phyloP scores from a whole-genome alignment of 345 rosid species.

The Gossypium bickii region DNA sequence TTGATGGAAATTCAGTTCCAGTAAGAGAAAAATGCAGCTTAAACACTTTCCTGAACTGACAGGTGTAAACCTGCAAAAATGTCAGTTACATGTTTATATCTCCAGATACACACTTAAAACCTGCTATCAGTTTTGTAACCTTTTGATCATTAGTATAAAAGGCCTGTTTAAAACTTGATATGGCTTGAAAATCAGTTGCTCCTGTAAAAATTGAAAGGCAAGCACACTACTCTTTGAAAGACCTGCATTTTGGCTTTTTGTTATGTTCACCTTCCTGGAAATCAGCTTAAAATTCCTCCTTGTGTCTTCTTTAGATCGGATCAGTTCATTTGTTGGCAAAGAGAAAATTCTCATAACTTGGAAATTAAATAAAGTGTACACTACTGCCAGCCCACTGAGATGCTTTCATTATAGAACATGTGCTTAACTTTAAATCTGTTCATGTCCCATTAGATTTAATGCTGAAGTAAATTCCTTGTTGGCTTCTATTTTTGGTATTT shows the following conservation, averaged over 20 bases:
- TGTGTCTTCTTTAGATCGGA: background rate
- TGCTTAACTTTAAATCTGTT: background rate
- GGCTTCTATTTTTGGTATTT: constrained; percentile 3
- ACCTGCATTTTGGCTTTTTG: background rate
- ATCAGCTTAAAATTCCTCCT: background rate
- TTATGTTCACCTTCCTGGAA: background rate
- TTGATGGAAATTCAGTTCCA: constrained; percentile 1
- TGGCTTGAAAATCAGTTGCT: background rate
- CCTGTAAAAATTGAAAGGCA: background rate
- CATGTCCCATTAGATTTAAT: background rate
- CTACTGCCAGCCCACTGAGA: background rate
- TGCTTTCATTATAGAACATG: background rate
- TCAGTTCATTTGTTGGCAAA: background rate
- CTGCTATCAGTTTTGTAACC: background rate
- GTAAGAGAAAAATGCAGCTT: constrained; percentile 31
- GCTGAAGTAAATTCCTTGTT: background rate
- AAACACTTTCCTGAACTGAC: background rate
- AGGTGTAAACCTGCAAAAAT: background rate
- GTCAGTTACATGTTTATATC: background rate
- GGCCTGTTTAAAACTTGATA: background rate
- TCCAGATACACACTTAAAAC: background rate
- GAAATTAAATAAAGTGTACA: background rate
- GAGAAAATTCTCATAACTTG: background rate
- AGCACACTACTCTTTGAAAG: background rate
- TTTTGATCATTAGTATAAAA: background rate